A percentile compares a stretch with the other conserved stretches of the same genome.
Conservation (phyloP, 805 yeast species). For the Sungouiella blattae region DNA sequence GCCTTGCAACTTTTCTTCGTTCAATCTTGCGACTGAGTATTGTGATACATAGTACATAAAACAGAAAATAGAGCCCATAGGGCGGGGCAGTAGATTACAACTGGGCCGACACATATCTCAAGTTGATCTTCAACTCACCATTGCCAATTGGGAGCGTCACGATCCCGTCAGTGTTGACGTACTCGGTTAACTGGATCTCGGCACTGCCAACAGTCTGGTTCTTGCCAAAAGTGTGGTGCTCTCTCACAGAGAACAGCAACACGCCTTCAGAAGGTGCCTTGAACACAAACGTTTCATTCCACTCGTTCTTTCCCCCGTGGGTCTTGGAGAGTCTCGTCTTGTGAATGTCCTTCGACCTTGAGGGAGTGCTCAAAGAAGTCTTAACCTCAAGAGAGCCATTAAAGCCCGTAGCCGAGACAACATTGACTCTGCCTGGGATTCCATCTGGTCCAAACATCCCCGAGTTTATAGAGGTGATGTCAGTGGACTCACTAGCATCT, state of each 20-base stretch:
- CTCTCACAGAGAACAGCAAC: conserved; percentile 57
- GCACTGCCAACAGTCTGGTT: conserved; percentile 61
- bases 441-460: conserved; percentile 33
- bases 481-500: conserved; percentile 24
- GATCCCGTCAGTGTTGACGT: conserved; percentile 43
- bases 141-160: conserved; percentile 30
- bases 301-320: conserved; percentile 43
- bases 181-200: conserved; percentile 49
- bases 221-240: conserved; percentile 72
- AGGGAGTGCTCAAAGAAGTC: conserved; percentile 44
- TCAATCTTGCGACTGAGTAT: neutral
- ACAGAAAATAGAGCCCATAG: no score
- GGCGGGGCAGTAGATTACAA: conserved; percentile 2
- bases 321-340: conserved; percentile 59
- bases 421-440: conserved; percentile 52
- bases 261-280: conserved; percentile 60
- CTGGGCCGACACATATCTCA: conserved; percentile 22
- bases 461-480: conserved; percentile 33
- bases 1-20: no score
- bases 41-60: neutral
- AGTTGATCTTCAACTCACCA: conserved; percentile 42
- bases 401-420: conserved; percentile 47
- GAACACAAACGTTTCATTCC: conserved; percentile 67
- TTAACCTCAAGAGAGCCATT: conserved; percentile 46
- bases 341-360: conserved; percentile 54